Base-by-base conservation (phyloP, 306 rosid genomes). In the Malus sylvestris region DNA sequence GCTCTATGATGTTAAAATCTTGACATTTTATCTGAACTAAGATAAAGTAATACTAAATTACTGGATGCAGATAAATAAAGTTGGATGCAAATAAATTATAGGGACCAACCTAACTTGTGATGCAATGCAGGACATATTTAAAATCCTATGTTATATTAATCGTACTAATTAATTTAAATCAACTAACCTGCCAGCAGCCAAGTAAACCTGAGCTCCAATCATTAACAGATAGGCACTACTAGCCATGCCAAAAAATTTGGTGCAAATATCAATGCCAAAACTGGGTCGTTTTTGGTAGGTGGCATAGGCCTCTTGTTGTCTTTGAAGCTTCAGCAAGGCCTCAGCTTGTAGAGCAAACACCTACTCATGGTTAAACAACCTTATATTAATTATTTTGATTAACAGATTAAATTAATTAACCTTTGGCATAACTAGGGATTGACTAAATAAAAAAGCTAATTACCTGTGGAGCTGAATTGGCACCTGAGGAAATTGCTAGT, bases 101-200 rank as follows among this genome's bases (percentile, higher is more conserved):
- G 25, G 25, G 25, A 64, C 8, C 68, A 30, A 64, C 45, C 68
- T 30, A 62, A 64, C 44, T 64, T 32, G 8, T 64, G 13, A 64
- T 61, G 15, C 16, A 59, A 22, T 59, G 12, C 5, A 59, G 3
- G 30, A 5, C 32, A 23, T 59, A 23, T 59, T 23, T 59, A 59
- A 59, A 59, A 22, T 59, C 64, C 64, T 10, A 23, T 10, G 29
- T 27, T 25, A 61, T 27, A 61, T 64, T 32, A 64, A 8, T 64
- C 19, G 59, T 20, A 32, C 25, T 65, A 61, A 61, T 61, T 51
- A 49, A 15, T 49, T 49, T 49, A 14, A 51, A 51, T 51, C 18
- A 6, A 69, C 90, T 77, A 79, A 96, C 99, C 99, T 96, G 86
- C 98, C 98, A 61, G 83, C 79, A 60, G 96, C 90, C 88, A 86